phyloP scores from a whole-genome alignment of 1,284 basidiomycete genomes.

The Leccinum olivaceoglutinosum region DNA sequence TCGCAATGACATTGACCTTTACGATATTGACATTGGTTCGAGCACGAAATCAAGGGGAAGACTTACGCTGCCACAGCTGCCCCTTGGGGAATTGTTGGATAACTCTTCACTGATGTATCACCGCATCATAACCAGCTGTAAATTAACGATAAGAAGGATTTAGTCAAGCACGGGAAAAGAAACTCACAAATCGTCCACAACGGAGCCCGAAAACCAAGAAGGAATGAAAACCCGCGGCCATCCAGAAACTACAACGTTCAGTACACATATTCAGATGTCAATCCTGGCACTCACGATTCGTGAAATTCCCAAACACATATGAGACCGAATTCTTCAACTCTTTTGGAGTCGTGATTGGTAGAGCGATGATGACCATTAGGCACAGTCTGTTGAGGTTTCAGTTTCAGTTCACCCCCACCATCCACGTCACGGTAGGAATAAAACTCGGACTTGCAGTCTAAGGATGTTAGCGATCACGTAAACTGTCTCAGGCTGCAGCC shows the following conservation, averaged over 20 bases:
- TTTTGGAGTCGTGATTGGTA: not conserved
- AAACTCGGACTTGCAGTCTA: not conserved
- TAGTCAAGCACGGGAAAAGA: not conserved
- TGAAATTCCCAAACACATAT: constrained; percentile 2
- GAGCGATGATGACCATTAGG: not conserved
- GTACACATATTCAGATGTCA: not conserved
- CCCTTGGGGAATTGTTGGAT: not conserved
- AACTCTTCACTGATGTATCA: not conserved
- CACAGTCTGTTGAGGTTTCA: not conserved
- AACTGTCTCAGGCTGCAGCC: not conserved
- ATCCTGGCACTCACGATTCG: not conserved
- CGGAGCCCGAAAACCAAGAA: not conserved
- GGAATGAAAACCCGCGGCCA: not conserved
- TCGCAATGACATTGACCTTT: not conserved
- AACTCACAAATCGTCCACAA: constrained; percentile 1
- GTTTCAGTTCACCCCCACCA: not conserved
- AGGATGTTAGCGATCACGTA: not conserved
- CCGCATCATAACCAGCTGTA: not conserved
- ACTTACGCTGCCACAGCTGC: not conserved
- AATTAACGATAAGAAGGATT: not conserved
- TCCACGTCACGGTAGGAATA: not conserved
- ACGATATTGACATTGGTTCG: not conserved
- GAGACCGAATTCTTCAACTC: not conserved
- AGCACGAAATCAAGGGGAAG: not conserved
- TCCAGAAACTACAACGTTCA: not conserved